Evolutionary conservation across 2,329 filamentous ascomycete genomes (phyloP).

Genomic region (Trichoderma lentiforme): DNA sequence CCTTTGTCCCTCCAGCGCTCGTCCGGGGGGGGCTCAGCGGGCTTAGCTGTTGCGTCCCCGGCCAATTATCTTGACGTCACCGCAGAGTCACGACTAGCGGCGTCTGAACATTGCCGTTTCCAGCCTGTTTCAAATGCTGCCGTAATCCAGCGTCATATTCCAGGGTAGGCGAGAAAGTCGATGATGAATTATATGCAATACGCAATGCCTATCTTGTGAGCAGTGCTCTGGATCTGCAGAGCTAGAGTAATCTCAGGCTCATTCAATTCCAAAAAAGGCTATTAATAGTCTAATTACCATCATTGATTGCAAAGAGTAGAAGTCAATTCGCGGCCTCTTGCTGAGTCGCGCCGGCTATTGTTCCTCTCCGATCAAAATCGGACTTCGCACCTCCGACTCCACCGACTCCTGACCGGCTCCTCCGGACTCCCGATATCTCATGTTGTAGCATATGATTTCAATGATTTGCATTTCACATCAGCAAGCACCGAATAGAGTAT

Average conservation of each 20-base stretch:
- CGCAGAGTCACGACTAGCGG: neutral
- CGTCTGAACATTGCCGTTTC: neutral
- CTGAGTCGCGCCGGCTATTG: neutral
- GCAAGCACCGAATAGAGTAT: neutral
- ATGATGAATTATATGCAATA: neutral
- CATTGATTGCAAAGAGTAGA: neutral
- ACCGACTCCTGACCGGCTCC: neutral
- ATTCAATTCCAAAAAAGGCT: neutral
- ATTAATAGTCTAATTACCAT: neutral
- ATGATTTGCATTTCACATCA: neutral
- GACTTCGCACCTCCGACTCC: neutral
- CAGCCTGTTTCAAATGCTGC: neutral
- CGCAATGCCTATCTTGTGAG: neutral
- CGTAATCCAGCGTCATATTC: constrained; percentile 1
- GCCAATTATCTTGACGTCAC: constrained; percentile 6
- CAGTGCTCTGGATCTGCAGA: neutral
- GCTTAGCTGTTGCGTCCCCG: neutral
- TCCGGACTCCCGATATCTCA: neutral
- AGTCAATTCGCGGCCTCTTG: neutral
- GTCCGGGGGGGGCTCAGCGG: neutral
- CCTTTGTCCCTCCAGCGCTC: neutral
- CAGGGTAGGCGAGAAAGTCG: neutral
- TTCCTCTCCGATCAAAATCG: neutral
- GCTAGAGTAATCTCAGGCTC: neutral
- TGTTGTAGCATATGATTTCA: neutral